phyloP scores from a whole-genome alignment of 2,329 filamentous ascomycete genomes.

The Atkinsonella hypoxylon region DNA sequence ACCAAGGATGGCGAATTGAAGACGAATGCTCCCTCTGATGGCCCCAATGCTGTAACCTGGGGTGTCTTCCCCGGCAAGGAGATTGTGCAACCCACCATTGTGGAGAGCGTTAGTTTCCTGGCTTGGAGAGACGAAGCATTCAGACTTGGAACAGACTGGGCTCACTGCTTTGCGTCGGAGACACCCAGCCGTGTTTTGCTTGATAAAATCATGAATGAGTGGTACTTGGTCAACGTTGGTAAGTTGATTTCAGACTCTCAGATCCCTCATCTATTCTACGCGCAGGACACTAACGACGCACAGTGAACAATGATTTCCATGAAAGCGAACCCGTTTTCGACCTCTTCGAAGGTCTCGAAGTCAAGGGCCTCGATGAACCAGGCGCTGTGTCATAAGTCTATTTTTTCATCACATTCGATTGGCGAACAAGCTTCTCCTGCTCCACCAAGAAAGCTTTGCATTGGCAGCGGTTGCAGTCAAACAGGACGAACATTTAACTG shows the following conservation, averaged over 20 bases:
- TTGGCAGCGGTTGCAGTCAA: constrained; percentile 6
- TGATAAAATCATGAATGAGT: constrained; percentile 72
- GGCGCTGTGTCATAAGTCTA: constrained; percentile 5
- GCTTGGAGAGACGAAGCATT: constrained; percentile 99
- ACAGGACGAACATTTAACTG: constrained; percentile 6
- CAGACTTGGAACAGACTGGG: constrained; percentile 85
- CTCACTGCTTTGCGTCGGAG: constrained; percentile 69
- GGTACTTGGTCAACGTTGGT: constrained; percentile 95
- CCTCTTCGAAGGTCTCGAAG: constrained; percentile 66
- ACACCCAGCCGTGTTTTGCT: constrained; percentile 72
- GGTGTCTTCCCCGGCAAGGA: constrained; percentile 98
- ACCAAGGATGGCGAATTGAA: constrained; percentile 70
- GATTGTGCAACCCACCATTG: constrained; percentile 99
- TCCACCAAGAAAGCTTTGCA: constrained; percentile 8
- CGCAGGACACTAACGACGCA: neutral
- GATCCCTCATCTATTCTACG: neutral
- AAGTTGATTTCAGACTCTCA: constrained; percentile 22
- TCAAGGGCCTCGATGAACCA: constrained; percentile 47
- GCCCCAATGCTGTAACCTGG: constrained; percentile 98
- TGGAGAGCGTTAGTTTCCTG: constrained; percentile 93
- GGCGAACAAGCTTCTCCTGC: neutral
- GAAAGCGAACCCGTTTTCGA: constrained; percentile 70
- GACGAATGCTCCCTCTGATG: constrained; percentile 74
- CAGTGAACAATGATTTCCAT: constrained; percentile 99
- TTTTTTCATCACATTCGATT: neutral